phyloP scores from a whole-genome alignment of 768 basidiomycete genomes.

The Glaciozyma martinii region DNA sequence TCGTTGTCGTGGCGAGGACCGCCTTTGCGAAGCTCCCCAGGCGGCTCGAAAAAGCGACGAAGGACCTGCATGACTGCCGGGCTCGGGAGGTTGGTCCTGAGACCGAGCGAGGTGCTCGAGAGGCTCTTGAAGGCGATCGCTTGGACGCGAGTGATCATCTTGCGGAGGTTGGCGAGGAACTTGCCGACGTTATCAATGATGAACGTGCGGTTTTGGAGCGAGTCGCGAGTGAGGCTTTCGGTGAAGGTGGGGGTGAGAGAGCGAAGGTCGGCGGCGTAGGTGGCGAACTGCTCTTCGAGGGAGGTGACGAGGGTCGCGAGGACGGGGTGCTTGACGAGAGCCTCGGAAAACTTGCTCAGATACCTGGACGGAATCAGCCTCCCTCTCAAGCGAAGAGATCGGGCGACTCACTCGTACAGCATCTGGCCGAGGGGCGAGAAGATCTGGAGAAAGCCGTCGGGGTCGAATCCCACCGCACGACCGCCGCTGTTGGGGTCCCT shows the following conservation, averaged over 20 bases:
- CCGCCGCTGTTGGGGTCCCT: not conserved
- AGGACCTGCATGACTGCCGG: constrained; percentile 44
- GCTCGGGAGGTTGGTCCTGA: constrained; percentile 21
- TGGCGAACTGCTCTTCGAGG: constrained; percentile 41
- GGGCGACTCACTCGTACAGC: constrained; percentile 48
- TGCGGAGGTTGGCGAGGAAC: constrained; percentile 37
- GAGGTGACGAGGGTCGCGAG: constrained; percentile 44
- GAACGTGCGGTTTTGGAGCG: constrained; percentile 27
- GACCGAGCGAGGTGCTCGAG: not conserved
- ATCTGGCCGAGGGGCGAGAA: constrained; percentile 47
- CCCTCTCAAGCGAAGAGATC: not conserved
- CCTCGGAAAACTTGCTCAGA: constrained; percentile 54
- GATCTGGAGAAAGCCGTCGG: constrained; percentile 43
- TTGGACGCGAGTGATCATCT: constrained; percentile 51
- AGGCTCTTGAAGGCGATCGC: constrained; percentile 20
- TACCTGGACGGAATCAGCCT: constrained; percentile 40
- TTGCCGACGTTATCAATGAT: constrained; percentile 41
- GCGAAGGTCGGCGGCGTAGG: not conserved
- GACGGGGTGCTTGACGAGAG: constrained; percentile 46
- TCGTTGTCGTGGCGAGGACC: constrained; percentile 67
- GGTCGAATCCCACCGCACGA: not conserved
- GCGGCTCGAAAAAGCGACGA: constrained; percentile 48
- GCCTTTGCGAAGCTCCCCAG: constrained; percentile 47
- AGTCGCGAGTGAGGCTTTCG: not conserved
- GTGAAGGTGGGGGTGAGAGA: not conserved